Conservation (phyloP, 2,329 filamentous ascomycete species). For the Aspergillus proliferans region DNA sequence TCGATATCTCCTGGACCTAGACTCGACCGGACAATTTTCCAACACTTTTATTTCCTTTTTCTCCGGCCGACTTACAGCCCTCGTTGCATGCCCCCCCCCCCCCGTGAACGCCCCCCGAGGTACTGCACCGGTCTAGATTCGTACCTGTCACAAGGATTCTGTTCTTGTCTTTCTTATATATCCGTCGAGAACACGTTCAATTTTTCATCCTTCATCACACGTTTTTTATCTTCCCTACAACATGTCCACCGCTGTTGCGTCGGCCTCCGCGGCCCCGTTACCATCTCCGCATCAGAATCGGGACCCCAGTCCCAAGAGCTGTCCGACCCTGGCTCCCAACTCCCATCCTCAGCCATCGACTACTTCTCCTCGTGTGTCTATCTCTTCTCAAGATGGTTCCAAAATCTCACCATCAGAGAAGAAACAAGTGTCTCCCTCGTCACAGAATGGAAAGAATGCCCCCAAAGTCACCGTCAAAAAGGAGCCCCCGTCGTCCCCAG, state of each 20-base stretch:
- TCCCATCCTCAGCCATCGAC: slow-evolving; percentile 26
- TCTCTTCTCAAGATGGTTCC: slow-evolving; percentile 27
- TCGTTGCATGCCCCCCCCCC: not conserved
- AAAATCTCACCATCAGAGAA: slow-evolving; percentile 31
- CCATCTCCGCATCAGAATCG: slow-evolving; percentile 38
- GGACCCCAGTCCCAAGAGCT: slow-evolving; percentile 41
- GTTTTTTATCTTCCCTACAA: not conserved
- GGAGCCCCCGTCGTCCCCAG: slow-evolving; percentile 77
- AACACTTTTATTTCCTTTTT: not conserved
- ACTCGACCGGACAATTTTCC: not conserved
- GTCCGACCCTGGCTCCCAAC: slow-evolving; percentile 36
- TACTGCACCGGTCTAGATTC: not conserved
- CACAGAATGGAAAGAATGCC: slow-evolving; percentile 44
- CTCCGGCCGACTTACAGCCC: not conserved
- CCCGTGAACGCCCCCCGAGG: not conserved
- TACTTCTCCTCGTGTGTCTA: slow-evolving; percentile 27
- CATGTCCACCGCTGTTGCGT: slow-evolving; percentile 47
- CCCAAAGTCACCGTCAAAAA: slow-evolving; percentile 95
- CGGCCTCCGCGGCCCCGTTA: slow-evolving; percentile 38
- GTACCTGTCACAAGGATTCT: not conserved
- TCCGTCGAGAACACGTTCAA: not conserved
- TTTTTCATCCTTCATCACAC: not conserved
- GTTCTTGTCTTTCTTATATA: not conserved
- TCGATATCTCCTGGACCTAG: not conserved
- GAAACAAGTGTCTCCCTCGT: slow-evolving; percentile 39